A percentile compares a stretch with the other conserved stretches of the same genome.
Conservation (phyloP, 345 rosid species). For the Eucalyptus tenuipes region DNA sequence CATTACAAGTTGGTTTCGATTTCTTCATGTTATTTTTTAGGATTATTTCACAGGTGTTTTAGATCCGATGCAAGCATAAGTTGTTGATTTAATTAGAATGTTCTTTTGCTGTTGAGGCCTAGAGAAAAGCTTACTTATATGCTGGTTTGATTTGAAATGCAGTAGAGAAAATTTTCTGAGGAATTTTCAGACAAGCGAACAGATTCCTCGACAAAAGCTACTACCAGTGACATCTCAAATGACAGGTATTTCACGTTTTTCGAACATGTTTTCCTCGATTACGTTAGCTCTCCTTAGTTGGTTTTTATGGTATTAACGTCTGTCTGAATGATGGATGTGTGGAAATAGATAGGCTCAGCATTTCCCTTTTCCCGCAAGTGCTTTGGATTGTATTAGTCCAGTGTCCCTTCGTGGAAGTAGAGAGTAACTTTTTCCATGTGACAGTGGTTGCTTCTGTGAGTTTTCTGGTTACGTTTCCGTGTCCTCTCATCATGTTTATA, state of each 20-base stretch:
- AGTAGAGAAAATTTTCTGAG: background rate
- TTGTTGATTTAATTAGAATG: background rate
- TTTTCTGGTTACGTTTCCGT: background rate
- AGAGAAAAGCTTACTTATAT: background rate
- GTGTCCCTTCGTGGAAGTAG: background rate
- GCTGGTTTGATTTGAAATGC: background rate
- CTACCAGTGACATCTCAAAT: background rate
- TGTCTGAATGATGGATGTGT: background rate
- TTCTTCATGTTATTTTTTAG: background rate
- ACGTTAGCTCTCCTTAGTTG: background rate
- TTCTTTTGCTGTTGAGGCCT: background rate
- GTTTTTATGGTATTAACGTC: too few species aligned
- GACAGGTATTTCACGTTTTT: background rate
- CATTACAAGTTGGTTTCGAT: background rate
- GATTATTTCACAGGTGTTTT: background rate
- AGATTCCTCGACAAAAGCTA: background rate
- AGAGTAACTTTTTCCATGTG: background rate
- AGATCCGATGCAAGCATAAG: background rate
- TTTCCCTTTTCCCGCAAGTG: background rate
- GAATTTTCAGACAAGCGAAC: background rate
- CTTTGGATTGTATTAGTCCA: background rate
- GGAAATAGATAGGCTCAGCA: background rate
- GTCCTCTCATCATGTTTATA: too few species aligned
- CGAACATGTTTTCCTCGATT: background rate
- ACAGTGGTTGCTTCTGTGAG: background rate